phyloP scores from a whole-genome alignment of 148 eudicot species.

The Tetragonia tetragonoides region DNA sequence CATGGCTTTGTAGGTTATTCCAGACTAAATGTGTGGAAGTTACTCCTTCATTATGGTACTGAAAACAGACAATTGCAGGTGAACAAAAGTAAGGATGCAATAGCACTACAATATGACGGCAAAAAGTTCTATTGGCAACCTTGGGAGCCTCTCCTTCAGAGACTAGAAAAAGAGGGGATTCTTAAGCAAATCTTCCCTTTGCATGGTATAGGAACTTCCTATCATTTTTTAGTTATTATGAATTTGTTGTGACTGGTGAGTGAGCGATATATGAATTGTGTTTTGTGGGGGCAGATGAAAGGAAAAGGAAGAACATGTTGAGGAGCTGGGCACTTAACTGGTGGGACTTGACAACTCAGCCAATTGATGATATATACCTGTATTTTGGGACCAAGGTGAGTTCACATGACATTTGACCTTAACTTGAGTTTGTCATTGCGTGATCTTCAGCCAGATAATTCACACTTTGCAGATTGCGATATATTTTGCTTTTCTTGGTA shows the following conservation, averaged over 20 bases:
- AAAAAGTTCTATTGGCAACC: slow-evolving; percentile 58
- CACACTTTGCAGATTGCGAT: slow-evolving; percentile 65
- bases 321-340: slow-evolving; percentile 87
- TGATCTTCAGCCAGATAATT: slow-evolving; percentile 3
- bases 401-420: slow-evolving; percentile 1
- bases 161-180: slow-evolving; percentile 52
- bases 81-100: slow-evolving; percentile 44
- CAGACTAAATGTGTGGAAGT: neutral
- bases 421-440: slow-evolving; percentile 2
- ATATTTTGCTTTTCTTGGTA: slow-evolving; percentile 90
- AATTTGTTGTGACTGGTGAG: neutral
- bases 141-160: slow-evolving; percentile 65
- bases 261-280: neutral
- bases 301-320: slow-evolving; percentile 62
- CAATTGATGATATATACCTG: slow-evolving; percentile 78
- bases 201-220: slow-evolving; percentile 56
- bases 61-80: slow-evolving; percentile 43
- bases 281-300: slow-evolving; percentile 62
- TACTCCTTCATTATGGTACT: neutral
- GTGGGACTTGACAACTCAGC: slow-evolving; percentile 72
- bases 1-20: neutral
- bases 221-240: neutral
- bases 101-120: slow-evolving; percentile 41
- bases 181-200: slow-evolving; percentile 78
- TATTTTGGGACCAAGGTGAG: slow-evolving; percentile 85